Percentiles rank a stretch among this genome's conserved stretches.
These are phyloP conservation scores for Vigna trinervia DNA, from an alignment of 306 rosid species.

Conservation along the genomic window DNA sequence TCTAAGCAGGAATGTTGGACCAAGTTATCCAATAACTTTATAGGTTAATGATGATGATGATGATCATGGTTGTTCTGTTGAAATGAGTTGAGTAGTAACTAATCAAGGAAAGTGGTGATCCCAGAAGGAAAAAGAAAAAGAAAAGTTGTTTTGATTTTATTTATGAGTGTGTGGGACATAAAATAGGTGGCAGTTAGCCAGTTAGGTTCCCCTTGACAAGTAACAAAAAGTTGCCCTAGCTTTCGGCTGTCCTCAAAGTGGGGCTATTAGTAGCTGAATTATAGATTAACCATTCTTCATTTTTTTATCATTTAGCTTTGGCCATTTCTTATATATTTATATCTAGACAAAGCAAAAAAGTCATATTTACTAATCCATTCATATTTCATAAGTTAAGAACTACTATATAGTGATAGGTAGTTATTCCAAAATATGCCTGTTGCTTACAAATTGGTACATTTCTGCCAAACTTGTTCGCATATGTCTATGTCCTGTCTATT, in stretches of 20 bases:
- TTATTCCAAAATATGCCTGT: slow-evolving; percentile 20
- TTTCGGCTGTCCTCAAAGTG: slow-evolving; percentile 7
- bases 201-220: slow-evolving; percentile 17
- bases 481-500: slow-evolving; percentile 41
- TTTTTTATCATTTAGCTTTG: background rate
- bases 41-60: background rate
- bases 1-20: slow-evolving; percentile 8
- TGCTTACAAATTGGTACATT: slow-evolving; percentile 45
- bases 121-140: background rate
- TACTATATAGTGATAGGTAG: slow-evolving; percentile 36
- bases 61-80: background rate
- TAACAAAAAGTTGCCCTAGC: slow-evolving; percentile 12
- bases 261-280: slow-evolving; percentile 15
- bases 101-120: slow-evolving; percentile 25
- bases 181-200: slow-evolving; percentile 26
- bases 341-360: slow-evolving; percentile 1
- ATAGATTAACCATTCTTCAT: background rate
- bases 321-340: background rate
- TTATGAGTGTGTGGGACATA: slow-evolving; percentile 19
- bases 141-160: background rate
- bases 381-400: background rate
- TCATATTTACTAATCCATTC: slow-evolving; percentile 11
- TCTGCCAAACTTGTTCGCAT: slow-evolving; percentile 48
- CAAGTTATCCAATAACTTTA: slow-evolving; percentile 13
- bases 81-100: slow-evolving; percentile 39